Evolutionary conservation across 2,329 filamentous ascomycete genomes (phyloP).

Genomic region (Apiospora aurea): DNA sequence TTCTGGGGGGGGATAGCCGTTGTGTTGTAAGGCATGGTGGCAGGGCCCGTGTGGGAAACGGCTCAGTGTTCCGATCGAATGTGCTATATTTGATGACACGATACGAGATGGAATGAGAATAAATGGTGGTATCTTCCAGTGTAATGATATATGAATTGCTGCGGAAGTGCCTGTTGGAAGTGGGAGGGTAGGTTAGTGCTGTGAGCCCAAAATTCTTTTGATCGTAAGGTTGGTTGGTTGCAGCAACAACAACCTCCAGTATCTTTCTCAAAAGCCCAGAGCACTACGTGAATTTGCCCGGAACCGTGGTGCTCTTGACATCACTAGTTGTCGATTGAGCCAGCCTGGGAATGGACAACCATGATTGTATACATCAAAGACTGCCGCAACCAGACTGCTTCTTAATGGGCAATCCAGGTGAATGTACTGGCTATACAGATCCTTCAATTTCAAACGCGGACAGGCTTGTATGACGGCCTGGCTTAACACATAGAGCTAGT

Average conservation of each 20-base stretch:
- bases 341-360: neutral
- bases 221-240: neutral
- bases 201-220: neutral
- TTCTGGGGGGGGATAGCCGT: conserved; percentile 82
- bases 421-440: neutral
- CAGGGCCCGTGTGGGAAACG: neutral
- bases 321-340: neutral
- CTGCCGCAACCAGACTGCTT: neutral
- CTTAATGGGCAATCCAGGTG: neutral
- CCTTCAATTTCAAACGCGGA: neutral
- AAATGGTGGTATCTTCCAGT: neutral
- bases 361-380: neutral
- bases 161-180: neutral
- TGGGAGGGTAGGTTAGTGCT: neutral
- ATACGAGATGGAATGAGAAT: neutral
- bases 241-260: neutral
- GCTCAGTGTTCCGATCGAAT: neutral
- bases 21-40: conserved; percentile 87
- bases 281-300: neutral
- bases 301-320: neutral
- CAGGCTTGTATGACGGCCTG: neutral
- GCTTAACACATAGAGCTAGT: neutral
- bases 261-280: neutral
- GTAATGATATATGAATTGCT: neutral
- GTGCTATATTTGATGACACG: neutral